Base-by-base conservation (phyloP, 2,329 filamentous ascomycete species). In the Macrophomina pseudophaseolina region DNA sequence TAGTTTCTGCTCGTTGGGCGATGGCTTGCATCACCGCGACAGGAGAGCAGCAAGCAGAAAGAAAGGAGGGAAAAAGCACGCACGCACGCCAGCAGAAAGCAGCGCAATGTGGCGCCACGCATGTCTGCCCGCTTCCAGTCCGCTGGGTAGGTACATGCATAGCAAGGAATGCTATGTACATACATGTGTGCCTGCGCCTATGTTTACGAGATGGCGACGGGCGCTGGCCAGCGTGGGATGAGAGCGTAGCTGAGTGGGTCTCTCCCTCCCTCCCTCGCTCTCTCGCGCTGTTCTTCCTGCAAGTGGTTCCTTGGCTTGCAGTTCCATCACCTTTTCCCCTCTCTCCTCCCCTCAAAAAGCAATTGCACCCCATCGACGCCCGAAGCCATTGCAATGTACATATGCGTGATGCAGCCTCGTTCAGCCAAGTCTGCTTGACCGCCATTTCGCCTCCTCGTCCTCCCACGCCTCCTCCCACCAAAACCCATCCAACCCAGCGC, bases 171-270 rank as follows among this genome's bases (percentile, higher is more conserved):
- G 32, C 23, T 51, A 53, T 18, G 30, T 52, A 28, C 28, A 32
- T 52, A 14, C 16, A 52, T 32, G 49, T 53, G 16, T 23, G 48
- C 48, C 48, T 51, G 48, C n/a, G 51, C 51, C 51, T 35, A 54
- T 18, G 30, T 32, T 54, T 38, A 33, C 51, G 51, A 53, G 32
- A 30, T 14, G 48, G 12, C 48, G 16, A n/a, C 28, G 16, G 49
- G 49, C 49, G 49, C 32, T 23, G 23, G 23, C 12, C 30, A 5
- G 42, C 42, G 40, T 16, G 40, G 40, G 40, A 44, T 44, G 35
- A 5, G 35, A 5, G 35, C 11, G 35, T 38, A 7, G 6, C 7
- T 38, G 35, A 16, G 42, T 44, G 42, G 42, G 42, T 44, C 8
- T 5, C 8, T 5, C 16, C 42, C 16, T 9, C 42, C 8, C 2